A percentile compares a stretch with the other conserved stretches of the same genome.
Conservation (phyloP, 805 yeast species). For the Nakazawaea wickerhamii region DNA sequence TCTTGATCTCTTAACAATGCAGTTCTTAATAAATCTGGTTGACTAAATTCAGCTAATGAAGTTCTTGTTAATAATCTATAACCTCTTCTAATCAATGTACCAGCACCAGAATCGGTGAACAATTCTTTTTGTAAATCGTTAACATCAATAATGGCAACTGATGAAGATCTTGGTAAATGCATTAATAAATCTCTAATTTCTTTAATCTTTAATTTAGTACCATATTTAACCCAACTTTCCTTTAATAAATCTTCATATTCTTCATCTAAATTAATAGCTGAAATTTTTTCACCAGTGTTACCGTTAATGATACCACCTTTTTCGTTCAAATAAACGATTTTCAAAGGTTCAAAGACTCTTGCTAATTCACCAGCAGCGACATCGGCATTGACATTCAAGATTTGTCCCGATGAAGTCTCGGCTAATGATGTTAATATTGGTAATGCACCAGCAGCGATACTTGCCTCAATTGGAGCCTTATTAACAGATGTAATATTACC, state of each 20-base stretch:
- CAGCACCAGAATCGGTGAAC: constrained; percentile 98
- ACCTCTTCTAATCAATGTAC: constrained; percentile 97
- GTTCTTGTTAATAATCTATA: constrained; percentile 75
- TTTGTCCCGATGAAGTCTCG: constrained; percentile 95
- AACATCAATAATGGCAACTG: constrained; percentile 96
- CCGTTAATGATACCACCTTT: constrained; percentile 97
- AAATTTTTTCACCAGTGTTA: constrained; percentile 81
- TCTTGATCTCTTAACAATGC: constrained; percentile 76
- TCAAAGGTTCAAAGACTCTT: constrained; percentile 92
- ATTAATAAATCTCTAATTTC: constrained; percentile 93
- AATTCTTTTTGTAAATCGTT: constrained; percentile 93
- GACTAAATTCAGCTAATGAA: constrained; percentile 61
- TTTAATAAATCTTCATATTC: constrained; percentile 88
- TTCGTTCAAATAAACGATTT: constrained; percentile 93
- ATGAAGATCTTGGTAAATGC: constrained; percentile 92
- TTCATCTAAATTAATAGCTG: constrained; percentile 90
- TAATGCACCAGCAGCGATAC: constrained; percentile 92
- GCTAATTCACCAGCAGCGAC: constrained; percentile 99
- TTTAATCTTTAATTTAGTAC: constrained; percentile 93
- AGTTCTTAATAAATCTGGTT: constrained; percentile 70
- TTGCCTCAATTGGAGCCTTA: constrained; percentile 86
- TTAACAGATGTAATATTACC: constrained; percentile 85
- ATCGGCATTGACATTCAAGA: constrained; percentile 95
- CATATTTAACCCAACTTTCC: constrained; percentile 97
- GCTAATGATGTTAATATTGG: constrained; percentile 96